Evolutionary conservation across 768 basidiomycete species (phyloP).

Genomic region (Phlebiopsis gigantea): DNA sequence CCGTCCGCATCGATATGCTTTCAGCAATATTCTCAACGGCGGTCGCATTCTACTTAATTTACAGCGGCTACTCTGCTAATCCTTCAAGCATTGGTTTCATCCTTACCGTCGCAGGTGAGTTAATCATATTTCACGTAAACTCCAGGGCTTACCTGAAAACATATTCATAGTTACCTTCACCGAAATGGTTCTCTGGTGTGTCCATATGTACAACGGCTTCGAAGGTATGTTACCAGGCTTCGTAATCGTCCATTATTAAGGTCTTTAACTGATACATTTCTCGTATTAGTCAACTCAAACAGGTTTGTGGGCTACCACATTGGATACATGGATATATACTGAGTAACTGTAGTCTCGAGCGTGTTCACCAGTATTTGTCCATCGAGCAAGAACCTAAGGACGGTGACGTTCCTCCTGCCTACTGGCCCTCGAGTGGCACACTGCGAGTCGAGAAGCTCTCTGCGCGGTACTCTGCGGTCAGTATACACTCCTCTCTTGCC

Average conservation of each 20-base stretch:
- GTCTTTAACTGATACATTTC: neutral
- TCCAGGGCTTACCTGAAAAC: neutral
- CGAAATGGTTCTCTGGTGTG: conserved; percentile 45
- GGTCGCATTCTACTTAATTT: conserved; percentile 48
- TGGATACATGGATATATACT: conserved; percentile 3
- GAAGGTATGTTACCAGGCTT: conserved; percentile 35
- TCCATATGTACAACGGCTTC: conserved; percentile 36
- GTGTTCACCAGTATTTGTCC: conserved; percentile 47
- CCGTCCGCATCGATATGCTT: conserved; percentile 48
- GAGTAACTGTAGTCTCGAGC: conserved; percentile 34
- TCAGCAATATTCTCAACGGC: conserved; percentile 42
- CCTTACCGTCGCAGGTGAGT: conserved; percentile 35
- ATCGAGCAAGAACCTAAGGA: conserved; percentile 50
- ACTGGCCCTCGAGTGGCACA: conserved; percentile 57
- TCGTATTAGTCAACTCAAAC: conserved; percentile 6
- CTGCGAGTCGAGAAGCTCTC: conserved; percentile 46
- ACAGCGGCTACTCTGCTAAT: conserved; percentile 20
- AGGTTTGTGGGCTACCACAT: conserved; percentile 15
- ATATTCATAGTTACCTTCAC: conserved; percentile 44
- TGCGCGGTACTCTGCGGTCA: conserved; percentile 39
- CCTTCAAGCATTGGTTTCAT: conserved; percentile 34
- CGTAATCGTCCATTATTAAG: no score
- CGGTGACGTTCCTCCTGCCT: conserved; percentile 45
- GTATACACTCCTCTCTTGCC: neutral
- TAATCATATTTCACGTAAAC: neutral